Evolutionary conservation across 805 yeast species (phyloP), one percentile per base, ranked within the genome.

Genomic region (Yarrowia hollandica): DNA sequence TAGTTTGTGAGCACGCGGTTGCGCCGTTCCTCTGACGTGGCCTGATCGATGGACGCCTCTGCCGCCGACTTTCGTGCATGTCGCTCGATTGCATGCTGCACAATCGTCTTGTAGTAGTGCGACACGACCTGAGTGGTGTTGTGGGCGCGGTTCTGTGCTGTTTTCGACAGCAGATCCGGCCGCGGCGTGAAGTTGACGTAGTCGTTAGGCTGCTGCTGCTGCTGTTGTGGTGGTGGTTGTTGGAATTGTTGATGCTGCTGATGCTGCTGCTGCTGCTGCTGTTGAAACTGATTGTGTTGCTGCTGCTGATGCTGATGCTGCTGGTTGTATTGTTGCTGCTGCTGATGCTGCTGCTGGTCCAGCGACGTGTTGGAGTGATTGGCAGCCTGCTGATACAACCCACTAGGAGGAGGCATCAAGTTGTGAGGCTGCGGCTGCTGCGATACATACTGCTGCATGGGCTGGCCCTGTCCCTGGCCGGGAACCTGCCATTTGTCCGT

Each of bases 11-110:
- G 78, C 70, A 88, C 94, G 65, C 97, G 78, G 67, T 84, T 85
- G 63, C 86, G 86, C 55, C 96, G 82, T 71, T 91, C 97, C 63
- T 88, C 95, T 3, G 59, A 55, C 9, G 50, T 33, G 14, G 25
- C 22, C 30, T 77, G 76, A 42, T 81, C 77, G 34, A 90, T 72
- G 60, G 82, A 81, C 64, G 85, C 86, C 74, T 88, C 99, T 63
- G 90, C 78, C 65, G 86, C 90, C 35, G 90, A 81, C 37, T 97
- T 79, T 72, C 98, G 83, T 72, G 91, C 97, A 70, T 92, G 94
- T 64, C 99, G 79, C 72, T 94, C 99, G 62, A 94, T 90, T 0
- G 99, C 98, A 70, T 90, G 95, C 59, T 82, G 81, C 25, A 91
- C 95, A 15, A 91, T 83, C 70, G 88, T 82, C 64, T 89, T 89